Evolutionary conservation across 331 rosid species (phyloP), one percentile per base, ranked within the genome.

Genomic region (Dryas integrifolia): DNA sequence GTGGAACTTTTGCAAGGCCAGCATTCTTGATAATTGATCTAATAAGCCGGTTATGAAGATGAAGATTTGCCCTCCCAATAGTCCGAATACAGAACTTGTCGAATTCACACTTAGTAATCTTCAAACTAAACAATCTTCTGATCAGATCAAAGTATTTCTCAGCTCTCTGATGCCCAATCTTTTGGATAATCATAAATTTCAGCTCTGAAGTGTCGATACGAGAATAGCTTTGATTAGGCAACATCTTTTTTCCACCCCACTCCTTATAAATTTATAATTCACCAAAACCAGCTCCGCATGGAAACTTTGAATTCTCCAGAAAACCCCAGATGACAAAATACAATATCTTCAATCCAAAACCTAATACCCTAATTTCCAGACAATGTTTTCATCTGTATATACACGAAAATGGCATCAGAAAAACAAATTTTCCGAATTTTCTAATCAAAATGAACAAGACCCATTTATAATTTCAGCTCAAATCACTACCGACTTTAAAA

Each of bases 31-130:
- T 72, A 74, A 94, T 83, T 6, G 96, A 88, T 67, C 65, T 78
- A 5, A 94, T 84, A 79, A 94, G 77, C 71, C 76, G 86, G 82
- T 91, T 94, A 82, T 94, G 98, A 72, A 94, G 92, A 70, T 89
- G 69, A 55, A 86, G 38, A 72, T 89, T 87, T 73, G 91, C 98
- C 63, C 81, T 91, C 63, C 98, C 98, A 68, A 94, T 76, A 26
- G 79, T 84, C 83, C 45, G 72, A 75, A 80, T 71, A 81, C 96
- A 91, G 50, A 81, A 70, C 81, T 72, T 86, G 69, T 91, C 87
- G 47, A 94, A 94, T 58, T 91, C 92, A 10, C 78, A 58, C 77
- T 94, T 94, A 76, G 74, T 84, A n/a, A 86, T 86, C 91, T 88
- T 85, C 13, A 61, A 81, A 82, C 88, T 85, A 68, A 94, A 78